phyloP scores from a whole-genome alignment of 2,329 filamentous ascomycete species.

The Microascus cirrosus region DNA sequence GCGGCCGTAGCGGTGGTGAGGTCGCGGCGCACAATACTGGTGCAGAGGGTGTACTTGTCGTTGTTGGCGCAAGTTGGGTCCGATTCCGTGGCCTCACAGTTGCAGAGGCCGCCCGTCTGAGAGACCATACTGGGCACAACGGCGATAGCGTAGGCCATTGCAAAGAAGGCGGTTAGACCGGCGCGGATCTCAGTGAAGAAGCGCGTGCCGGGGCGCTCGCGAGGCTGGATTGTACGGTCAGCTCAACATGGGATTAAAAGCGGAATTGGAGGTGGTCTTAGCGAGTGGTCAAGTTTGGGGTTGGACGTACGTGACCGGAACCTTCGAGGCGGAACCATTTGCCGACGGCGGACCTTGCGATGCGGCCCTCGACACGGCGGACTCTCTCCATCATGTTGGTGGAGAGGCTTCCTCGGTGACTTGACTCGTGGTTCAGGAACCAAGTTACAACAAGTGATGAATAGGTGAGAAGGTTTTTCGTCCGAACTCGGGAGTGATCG shows the following conservation, averaged over 20 bases:
- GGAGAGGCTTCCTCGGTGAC: background rate
- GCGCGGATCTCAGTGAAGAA: slow-evolving; percentile 54
- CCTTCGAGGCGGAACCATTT: slow-evolving; percentile 62
- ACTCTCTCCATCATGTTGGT: background rate
- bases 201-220: slow-evolving; percentile 42
- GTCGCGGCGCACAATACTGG: slow-evolving; percentile 58
- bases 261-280: background rate
- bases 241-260: background rate
- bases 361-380: background rate
- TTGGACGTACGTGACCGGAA: slow-evolving; percentile 48
- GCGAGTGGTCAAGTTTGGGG: background rate
- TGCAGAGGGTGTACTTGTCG: slow-evolving; percentile 52
- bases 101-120: slow-evolving; percentile 9
- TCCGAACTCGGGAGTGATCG: no score
- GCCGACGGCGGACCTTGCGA: slow-evolving; percentile 50
- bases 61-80: slow-evolving; percentile 42
- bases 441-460: no score
- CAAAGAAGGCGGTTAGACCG: slow-evolving; percentile 40
- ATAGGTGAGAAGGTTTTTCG: background rate
- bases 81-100: slow-evolving; percentile 17
- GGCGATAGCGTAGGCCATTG: slow-evolving; percentile 15
- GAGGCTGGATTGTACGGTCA: slow-evolving; percentile 10
- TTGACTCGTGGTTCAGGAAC: no score
- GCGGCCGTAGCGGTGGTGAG: slow-evolving; percentile 77
- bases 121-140: slow-evolving; percentile 11